Conservation (phyloP, 2,329 filamentous ascomycete genomes). For the Sarocladium brachiariae region DNA sequence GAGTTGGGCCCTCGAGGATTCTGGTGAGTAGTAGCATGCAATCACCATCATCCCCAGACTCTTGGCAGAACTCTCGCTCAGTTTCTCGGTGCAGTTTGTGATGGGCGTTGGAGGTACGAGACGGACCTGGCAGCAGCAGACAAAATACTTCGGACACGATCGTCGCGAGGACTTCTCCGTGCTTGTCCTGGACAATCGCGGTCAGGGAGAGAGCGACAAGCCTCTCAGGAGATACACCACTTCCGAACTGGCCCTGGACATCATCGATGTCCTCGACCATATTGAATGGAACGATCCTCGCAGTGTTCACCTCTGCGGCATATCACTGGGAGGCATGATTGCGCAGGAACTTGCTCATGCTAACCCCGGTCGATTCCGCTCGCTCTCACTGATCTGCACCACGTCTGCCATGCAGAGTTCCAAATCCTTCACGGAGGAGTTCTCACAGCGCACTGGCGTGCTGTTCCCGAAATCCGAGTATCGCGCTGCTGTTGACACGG, state of each 20-base stretch:
- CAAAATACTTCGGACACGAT: slow-evolving; percentile 71
- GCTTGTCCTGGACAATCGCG: slow-evolving; percentile 76
- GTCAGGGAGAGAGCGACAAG: slow-evolving; percentile 74
- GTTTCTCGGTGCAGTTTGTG: slow-evolving; percentile 52
- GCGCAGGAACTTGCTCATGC: slow-evolving; percentile 66
- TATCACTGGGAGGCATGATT: slow-evolving; percentile 90
- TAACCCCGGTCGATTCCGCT: slow-evolving; percentile 45
- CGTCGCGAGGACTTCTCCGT: slow-evolving; percentile 61
- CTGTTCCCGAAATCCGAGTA: slow-evolving; percentile 66
- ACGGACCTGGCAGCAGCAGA: slow-evolving; percentile 76
- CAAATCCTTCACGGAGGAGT: slow-evolving; percentile 55
- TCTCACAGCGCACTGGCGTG: slow-evolving; percentile 48
- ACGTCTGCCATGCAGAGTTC: slow-evolving; percentile 56
- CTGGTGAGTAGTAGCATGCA: slow-evolving; percentile 53
- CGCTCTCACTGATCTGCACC: slow-evolving; percentile 55
- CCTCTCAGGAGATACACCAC: slow-evolving; percentile 71
- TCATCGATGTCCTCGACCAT: slow-evolving; percentile 61
- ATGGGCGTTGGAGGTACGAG: slow-evolving; percentile 69
- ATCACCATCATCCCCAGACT: too few species aligned
- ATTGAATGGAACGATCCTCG: slow-evolving; percentile 56
- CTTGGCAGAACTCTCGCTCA: too few species aligned
- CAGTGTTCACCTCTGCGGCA: slow-evolving; percentile 62
- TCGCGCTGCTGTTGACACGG: slow-evolving; percentile 56
- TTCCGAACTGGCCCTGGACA: slow-evolving; percentile 75
- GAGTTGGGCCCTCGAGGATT: slow-evolving; percentile 63